phyloP scores from a whole-genome alignment of 352 stramenopile genomes.

The Phytophthora ohioensis region DNA sequence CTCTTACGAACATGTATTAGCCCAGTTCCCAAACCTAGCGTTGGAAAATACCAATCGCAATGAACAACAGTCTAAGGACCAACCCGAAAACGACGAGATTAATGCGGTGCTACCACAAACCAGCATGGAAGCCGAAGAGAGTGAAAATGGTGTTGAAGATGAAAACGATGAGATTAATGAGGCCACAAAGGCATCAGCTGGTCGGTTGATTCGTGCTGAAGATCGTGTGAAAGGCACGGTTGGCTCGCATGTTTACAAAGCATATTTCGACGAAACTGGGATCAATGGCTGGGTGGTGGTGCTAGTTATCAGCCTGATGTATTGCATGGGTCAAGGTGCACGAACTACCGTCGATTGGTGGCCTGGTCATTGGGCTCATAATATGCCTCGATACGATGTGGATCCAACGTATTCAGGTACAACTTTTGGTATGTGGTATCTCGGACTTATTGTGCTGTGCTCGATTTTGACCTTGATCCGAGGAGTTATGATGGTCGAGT shows the following conservation, averaged over 20 bases:
- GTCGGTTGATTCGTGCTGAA: slow-evolving; percentile 33
- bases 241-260: slow-evolving; percentile 30
- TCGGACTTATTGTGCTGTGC: slow-evolving; percentile 40
- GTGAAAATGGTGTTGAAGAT: neutral
- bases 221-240: slow-evolving; percentile 43
- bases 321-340: slow-evolving; percentile 27
- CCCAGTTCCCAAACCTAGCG: slow-evolving; percentile 37
- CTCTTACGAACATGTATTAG: slow-evolving; percentile 69
- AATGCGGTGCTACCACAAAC: neutral
- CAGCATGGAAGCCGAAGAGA: neutral
- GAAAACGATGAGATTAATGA: neutral
- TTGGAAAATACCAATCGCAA: neutral
- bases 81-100: slow-evolving; percentile 1
- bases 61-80: neutral
- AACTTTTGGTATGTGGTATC: slow-evolving; percentile 46
- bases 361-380: slow-evolving; percentile 46
- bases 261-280: slow-evolving; percentile 45
- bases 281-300: slow-evolving; percentile 31
- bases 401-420: slow-evolving; percentile 49
- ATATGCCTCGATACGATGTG: slow-evolving; percentile 35
- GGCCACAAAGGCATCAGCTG: neutral
- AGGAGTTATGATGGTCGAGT: slow-evolving; percentile 38
- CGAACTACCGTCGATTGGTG: slow-evolving; percentile 47
- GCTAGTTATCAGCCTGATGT: slow-evolving; percentile 11
- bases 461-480: slow-evolving; percentile 28